Conservation (phyloP, 306 rosid species). For the Abrus precatorius region DNA sequence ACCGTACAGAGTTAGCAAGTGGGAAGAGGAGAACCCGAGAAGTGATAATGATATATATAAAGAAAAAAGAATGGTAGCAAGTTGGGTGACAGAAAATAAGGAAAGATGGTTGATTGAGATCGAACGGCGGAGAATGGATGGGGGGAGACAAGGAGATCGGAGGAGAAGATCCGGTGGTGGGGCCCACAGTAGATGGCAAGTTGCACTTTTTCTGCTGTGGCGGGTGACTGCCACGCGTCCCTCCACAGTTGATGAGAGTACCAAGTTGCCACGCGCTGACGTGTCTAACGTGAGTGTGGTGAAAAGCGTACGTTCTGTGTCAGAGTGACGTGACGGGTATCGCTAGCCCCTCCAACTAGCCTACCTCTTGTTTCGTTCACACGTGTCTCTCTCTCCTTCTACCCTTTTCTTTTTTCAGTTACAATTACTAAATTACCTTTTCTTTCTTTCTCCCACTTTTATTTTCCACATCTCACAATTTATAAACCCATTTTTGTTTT, state of each 20-base stretch:
- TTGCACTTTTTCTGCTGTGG: neutral
- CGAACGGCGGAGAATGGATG: constrained; percentile 8
- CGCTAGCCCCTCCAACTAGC: neutral
- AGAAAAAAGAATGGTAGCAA: neutral
- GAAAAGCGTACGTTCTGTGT: constrained; percentile 40
- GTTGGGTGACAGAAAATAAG: constrained; percentile 35
- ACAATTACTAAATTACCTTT: neutral
- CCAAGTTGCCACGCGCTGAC: constrained; percentile 41
- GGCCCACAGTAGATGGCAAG: constrained; percentile 17
- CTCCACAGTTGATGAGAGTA: neutral
- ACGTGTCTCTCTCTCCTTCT: constrained; percentile 20
- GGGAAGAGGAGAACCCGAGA: neutral
- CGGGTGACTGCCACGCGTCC: constrained; percentile 54
- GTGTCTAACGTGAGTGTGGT: constrained; percentile 43
- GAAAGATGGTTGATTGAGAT: constrained; percentile 38
- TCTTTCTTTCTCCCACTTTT: neutral
- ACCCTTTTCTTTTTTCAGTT: neutral
- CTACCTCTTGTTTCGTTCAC: neutral
- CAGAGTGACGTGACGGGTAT: constrained; percentile 41
- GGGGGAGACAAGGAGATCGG: neutral
- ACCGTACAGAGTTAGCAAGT: neutral
- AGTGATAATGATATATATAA: no score
- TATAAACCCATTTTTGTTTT: no score
- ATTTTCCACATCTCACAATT: no score
- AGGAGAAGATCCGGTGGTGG: constrained; percentile 38